Evolutionary conservation across 2,329 filamentous ascomycete species (phyloP).

Genomic region (Penicillium frequentans): DNA sequence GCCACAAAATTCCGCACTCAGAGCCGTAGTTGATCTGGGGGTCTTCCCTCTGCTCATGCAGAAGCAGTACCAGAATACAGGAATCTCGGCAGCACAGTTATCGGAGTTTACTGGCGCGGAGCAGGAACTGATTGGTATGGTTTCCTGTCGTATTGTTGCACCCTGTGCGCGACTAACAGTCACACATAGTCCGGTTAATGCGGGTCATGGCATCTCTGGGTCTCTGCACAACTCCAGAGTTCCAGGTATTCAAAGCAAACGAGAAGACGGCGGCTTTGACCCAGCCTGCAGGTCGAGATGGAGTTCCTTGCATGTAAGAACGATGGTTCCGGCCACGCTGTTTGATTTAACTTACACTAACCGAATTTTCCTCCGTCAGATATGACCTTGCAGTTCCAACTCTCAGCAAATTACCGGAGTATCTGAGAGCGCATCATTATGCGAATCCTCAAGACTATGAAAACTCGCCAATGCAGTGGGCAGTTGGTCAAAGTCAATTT

Average conservation of each 20-base stretch:
- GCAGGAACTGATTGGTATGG: conserved; percentile 30
- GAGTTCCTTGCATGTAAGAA: conserved; percentile 31
- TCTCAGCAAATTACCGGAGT: conserved; percentile 31
- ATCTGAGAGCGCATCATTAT: conserved; percentile 29
- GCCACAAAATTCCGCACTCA: conserved; percentile 34
- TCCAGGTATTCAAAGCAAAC: conserved; percentile 27
- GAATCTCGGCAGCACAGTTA: conserved; percentile 29
- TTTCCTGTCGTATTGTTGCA: background rate
- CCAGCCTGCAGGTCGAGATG: conserved; percentile 30
- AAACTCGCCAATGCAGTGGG: conserved; percentile 32
- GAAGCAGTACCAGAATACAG: conserved; percentile 12
- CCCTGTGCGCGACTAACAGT: background rate
- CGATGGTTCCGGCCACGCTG: background rate
- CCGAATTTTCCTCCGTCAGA: background rate
- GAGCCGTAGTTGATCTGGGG: conserved; percentile 30
- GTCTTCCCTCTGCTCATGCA: conserved; percentile 29
- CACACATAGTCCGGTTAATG: conserved; percentile 30
- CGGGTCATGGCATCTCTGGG: conserved; percentile 31
- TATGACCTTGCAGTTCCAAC: conserved; percentile 33
- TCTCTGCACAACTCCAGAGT: conserved; percentile 20
- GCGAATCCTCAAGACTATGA: conserved; percentile 29
- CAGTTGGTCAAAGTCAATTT: conserved; percentile 34
- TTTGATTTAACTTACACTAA: background rate
- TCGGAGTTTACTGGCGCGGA: conserved; percentile 30
- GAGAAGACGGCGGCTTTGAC: conserved; percentile 28